Conservation (phyloP, 164 flowering plant species). For the Magnolia sinica region DNA sequence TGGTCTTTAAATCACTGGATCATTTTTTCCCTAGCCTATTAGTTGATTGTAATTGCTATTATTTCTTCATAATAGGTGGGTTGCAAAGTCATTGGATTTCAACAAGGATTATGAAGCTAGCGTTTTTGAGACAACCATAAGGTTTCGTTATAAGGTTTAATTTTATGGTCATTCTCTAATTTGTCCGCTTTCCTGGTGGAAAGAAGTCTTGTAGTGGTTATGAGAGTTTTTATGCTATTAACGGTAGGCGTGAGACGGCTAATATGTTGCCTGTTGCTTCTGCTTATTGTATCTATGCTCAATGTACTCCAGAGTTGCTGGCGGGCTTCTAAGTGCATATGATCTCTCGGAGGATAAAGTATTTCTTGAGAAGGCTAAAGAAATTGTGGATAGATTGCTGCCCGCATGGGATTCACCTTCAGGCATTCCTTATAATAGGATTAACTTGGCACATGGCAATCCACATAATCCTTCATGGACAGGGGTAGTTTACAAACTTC, state of each 20-base stretch:
- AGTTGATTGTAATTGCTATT: constrained; percentile 3
- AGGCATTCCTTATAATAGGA: constrained; percentile 87
- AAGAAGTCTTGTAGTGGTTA: constrained; percentile 9
- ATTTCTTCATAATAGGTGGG: constrained; percentile 67
- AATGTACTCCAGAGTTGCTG: constrained; percentile 71
- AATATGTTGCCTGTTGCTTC: constrained; percentile 2
- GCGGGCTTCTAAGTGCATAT: constrained; percentile 97
- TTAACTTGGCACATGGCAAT: constrained; percentile 75
- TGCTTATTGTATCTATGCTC: constrained; percentile 5
- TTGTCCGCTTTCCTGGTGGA: constrained; percentile 15
- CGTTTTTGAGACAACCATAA: constrained; percentile 99
- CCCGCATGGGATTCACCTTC: constrained; percentile 98
- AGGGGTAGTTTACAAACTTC: constrained; percentile 49
- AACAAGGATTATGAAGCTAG: constrained; percentile 94
- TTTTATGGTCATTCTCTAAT: constrained; percentile 18
- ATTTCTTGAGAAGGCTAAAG: constrained; percentile 90
- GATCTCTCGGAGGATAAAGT: constrained; percentile 87
- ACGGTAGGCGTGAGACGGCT: not conserved
- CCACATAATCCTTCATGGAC: constrained; percentile 90
- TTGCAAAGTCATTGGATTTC: constrained; percentile 87
- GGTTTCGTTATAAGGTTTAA: constrained; percentile 90
- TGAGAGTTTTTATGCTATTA: not conserved
- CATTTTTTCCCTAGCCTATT: not conserved
- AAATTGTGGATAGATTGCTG: constrained; percentile 88
- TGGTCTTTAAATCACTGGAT: not conserved